Evolutionary conservation across 495 filamentous ascomycete genomes (phyloP).

Genomic region (Penicillium bovifimosum): DNA sequence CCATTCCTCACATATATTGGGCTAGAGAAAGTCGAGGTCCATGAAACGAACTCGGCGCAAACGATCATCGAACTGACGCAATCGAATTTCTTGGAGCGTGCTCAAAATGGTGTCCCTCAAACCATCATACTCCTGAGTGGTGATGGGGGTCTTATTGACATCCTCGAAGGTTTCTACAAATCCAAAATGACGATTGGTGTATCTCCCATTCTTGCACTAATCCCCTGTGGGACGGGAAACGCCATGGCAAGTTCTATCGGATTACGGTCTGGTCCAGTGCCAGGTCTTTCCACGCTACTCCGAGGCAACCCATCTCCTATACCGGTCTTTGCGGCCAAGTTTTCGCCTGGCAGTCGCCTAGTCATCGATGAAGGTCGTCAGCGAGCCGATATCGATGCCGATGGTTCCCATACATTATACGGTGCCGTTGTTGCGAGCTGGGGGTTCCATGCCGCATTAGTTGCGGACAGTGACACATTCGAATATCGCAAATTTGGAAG

Average conservation of each 20-base stretch:
- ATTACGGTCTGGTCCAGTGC: conserved; percentile 23
- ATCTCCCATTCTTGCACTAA: conserved; percentile 54
- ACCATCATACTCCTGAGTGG: conserved; percentile 76
- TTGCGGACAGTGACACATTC: conserved; percentile 79
- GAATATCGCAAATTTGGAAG: conserved; percentile 69
- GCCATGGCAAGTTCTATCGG: conserved; percentile 70
- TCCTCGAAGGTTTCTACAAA: conserved; percentile 59
- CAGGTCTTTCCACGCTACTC: conserved; percentile 37
- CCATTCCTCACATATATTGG: conserved; percentile 50
- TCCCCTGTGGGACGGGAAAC: conserved; percentile 85
- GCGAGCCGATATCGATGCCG: conserved; percentile 15
- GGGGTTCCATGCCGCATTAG: conserved; percentile 80
- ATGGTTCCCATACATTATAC: conserved; percentile 39
- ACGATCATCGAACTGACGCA: conserved; percentile 58
- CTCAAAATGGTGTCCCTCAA: conserved; percentile 42
- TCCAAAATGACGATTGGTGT: conserved; percentile 4
- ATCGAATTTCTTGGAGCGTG: conserved; percentile 40
- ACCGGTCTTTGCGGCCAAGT: conserved; percentile 52
- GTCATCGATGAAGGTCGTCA: conserved; percentile 35
- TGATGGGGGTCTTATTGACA: conserved; percentile 77
- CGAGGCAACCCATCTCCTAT: conserved; percentile 45
- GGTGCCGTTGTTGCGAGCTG: conserved; percentile 84
- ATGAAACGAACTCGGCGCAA: conserved; percentile 51
- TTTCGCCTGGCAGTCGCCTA: conserved; percentile 57
- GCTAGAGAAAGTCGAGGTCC: conserved; percentile 39